A percentile compares a stretch with the other conserved stretches of the same genome.
Conservation (phyloP, 805 yeast species). For the Dipodascus albidus region DNA sequence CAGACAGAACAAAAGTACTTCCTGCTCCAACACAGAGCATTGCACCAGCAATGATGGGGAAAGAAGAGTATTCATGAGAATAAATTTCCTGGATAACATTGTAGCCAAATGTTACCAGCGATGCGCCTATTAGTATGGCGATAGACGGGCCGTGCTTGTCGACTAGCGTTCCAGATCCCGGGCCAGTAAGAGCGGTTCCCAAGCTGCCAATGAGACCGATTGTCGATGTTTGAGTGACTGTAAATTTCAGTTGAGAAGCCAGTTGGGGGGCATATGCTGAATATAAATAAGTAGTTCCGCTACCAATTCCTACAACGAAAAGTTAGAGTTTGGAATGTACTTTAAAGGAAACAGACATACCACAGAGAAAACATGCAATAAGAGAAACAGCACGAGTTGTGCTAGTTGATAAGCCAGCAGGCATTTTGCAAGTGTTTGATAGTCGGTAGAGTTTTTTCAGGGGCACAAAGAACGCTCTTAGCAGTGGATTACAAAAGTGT, state of each 20-base stretch:
- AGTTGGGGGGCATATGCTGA: constrained; percentile 73
- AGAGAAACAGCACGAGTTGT: constrained; percentile 1
- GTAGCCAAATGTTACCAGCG: constrained; percentile 49
- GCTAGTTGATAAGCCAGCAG: neutral
- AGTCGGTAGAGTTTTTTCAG: neutral
- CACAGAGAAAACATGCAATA: constrained; percentile 5
- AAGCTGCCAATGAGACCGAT: constrained; percentile 60
- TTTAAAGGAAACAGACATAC: neutral
- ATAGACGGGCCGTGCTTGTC: constrained; percentile 45
- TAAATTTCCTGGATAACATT: constrained; percentile 41
- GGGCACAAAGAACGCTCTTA: neutral
- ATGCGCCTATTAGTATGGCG: constrained; percentile 18
- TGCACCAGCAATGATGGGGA: constrained; percentile 33
- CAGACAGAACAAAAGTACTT: constrained; percentile 51
- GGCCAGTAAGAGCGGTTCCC: constrained; percentile 55
- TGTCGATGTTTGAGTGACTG: constrained; percentile 51
- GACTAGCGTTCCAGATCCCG: constrained; percentile 54
- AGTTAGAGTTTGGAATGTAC: neutral
- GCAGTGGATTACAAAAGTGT: neutral
- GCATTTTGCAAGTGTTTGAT: too few relatives aligned
- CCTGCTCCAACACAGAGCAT: constrained; percentile 55
- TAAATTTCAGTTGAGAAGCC: constrained; percentile 42
- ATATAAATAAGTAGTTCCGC: constrained; percentile 68
- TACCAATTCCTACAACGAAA: constrained; percentile 33
- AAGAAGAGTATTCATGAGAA: constrained; percentile 24